Conservation (phyloP, 176 grass and related monocot species). For the Carex littledalei region DNA sequence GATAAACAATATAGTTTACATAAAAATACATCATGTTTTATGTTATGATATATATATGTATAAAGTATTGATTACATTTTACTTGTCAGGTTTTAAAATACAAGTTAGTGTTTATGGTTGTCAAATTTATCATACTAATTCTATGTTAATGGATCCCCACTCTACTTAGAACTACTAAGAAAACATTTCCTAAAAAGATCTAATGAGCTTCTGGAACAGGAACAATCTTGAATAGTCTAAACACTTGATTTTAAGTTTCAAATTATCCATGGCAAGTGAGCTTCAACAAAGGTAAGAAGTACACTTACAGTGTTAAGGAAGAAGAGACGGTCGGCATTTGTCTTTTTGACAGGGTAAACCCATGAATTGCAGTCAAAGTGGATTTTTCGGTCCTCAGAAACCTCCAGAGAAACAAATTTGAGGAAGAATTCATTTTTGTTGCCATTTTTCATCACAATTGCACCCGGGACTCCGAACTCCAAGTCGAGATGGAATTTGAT, state of each 20-base stretch:
- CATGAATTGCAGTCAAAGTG: conserved; percentile 97
- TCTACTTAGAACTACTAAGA: neutral
- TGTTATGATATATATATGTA: too few relatives aligned
- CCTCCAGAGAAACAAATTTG: conserved; percentile 34
- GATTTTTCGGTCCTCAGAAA: conserved; percentile 40
- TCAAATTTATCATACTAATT: too few relatives aligned
- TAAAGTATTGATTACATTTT: too few relatives aligned
- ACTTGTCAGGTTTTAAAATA: too few relatives aligned
- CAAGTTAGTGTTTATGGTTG: too few relatives aligned
- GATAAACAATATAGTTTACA: too few relatives aligned
- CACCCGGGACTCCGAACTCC: conserved; percentile 63
- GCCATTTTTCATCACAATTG: conserved; percentile 53
- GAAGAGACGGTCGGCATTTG: conserved; percentile 66
- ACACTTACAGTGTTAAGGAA: conserved; percentile 60
- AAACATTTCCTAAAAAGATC: neutral
- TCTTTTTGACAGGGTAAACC: conserved; percentile 70
- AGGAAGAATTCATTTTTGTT: conserved; percentile 56
- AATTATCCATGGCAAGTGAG: neutral
- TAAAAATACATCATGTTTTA: too few relatives aligned
- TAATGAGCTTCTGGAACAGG: neutral
- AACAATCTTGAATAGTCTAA: neutral
- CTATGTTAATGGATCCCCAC: too few relatives aligned
- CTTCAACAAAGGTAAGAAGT: neutral
- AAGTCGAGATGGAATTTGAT: conserved; percentile 36
- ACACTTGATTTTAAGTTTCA: neutral